Evolutionary conservation across 495 filamentous ascomycete species (phyloP), one percentile per base, ranked within the genome.

Genomic region (Eremomyces bilateralis): DNA sequence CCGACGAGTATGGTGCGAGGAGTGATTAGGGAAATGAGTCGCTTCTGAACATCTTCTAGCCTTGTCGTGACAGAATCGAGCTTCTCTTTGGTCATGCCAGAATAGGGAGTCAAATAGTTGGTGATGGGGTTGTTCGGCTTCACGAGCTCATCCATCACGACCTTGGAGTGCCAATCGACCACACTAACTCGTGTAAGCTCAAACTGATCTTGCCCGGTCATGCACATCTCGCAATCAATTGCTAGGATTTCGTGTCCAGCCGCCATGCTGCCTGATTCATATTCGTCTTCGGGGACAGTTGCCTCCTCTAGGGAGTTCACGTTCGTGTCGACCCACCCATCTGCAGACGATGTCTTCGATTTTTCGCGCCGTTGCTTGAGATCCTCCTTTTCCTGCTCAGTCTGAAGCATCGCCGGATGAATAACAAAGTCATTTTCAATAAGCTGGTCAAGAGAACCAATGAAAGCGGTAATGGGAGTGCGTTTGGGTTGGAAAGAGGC

Each of bases 221-320:
- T 65, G 46, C 82, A 92, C 88, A 97, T 97, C 50, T 97, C 88
- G 50, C 88, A 97, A 45, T 97, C 88, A 33, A 97, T 62, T 6
- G 80, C 73, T 16, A 88, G 53, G 4, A 95, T 58, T n/a, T 74
- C 68, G 27, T 78, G 69, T 15, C 84, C 90, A 10, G 68, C 80
- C 1, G 83, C 88, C 35, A 92, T 58, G 47, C 79, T 80, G 12
- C 80, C 88, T 41, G 70, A 53, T 51, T 88, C 63, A 28, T 90
- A 73, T 33, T 84, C 69, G 3, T 54, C 47, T 16, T 78, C 74
- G 0, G 72, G 69, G 0, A 75, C 60, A 30, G 65, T 51, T 0
- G 70, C 77, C n/a, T 73, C 73, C 31, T 73, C 70, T 13, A 77
- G 50, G 8, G 46, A 62, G 10, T 64, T 53, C n/a, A 92, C 67